Conservation (phyloP, 495 filamentous ascomycete genomes). For the Mytilinidion resinicola region DNA sequence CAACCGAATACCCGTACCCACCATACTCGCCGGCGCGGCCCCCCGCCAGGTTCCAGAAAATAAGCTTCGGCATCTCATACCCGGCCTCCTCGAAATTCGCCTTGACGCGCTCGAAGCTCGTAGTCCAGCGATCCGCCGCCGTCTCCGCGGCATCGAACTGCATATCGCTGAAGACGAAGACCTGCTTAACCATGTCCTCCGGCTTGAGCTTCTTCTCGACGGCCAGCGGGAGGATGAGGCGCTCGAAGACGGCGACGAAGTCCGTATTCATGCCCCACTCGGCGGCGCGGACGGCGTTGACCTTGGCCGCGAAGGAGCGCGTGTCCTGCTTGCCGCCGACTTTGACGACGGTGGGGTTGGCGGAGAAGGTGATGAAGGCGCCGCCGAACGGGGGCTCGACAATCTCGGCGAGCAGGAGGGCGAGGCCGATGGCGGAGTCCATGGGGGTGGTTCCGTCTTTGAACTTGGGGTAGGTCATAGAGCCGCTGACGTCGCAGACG, state of each 20-base stretch:
- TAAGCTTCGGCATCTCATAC: slow-evolving; percentile 44
- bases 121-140: slow-evolving; percentile 21
- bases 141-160: slow-evolving; percentile 39
- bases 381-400: slow-evolving; percentile 42
- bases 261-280: slow-evolving; percentile 39
- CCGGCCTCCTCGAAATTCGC: slow-evolving; percentile 36
- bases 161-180: slow-evolving; percentile 48
- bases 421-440: slow-evolving; percentile 43
- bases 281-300: slow-evolving; percentile 16
- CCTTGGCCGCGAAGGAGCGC: slow-evolving; percentile 32
- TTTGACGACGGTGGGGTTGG: slow-evolving; percentile 26
- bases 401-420: slow-evolving; percentile 42
- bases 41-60: slow-evolving; percentile 48
- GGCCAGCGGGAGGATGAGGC: slow-evolving; percentile 43
- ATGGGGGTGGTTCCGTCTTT: slow-evolving; percentile 41
- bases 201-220: slow-evolving; percentile 33
- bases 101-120: slow-evolving; percentile 40
- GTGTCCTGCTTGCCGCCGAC: slow-evolving; percentile 31
- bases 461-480: slow-evolving; percentile 36
- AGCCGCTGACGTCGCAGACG: slow-evolving; percentile 43
- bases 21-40: slow-evolving; percentile 27
- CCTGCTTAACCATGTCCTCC: slow-evolving; percentile 45
- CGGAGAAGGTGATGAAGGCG: slow-evolving; percentile 43
- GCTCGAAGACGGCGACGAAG: slow-evolving; percentile 42
- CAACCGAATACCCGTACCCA: background rate